Evolutionary conservation across 2,329 filamentous ascomycete genomes (phyloP).

Genomic region (Microdochium paspali): DNA sequence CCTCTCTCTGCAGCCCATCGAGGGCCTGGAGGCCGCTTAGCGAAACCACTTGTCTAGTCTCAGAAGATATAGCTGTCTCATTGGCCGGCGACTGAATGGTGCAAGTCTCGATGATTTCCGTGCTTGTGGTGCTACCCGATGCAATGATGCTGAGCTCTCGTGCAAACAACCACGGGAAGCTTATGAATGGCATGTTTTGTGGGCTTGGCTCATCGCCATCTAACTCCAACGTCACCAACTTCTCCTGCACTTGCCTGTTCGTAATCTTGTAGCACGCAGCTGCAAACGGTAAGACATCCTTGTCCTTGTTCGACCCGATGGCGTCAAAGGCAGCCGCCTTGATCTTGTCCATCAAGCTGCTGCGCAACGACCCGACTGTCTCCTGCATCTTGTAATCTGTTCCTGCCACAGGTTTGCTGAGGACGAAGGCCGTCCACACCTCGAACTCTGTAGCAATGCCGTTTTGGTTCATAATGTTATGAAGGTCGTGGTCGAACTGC

Average conservation of each 20-base stretch:
- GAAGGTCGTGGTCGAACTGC: constrained; percentile 68
- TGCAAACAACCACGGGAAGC: constrained; percentile 87
- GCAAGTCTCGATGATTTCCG: not conserved
- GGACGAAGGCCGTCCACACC: constrained; percentile 77
- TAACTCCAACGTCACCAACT: constrained; percentile 35
- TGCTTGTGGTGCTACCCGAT: constrained; percentile 21
- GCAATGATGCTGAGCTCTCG: constrained; percentile 63
- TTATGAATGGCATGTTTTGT: constrained; percentile 62
- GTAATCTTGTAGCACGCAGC: constrained; percentile 86
- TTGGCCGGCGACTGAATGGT: not conserved
- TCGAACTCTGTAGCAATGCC: constrained; percentile 85
- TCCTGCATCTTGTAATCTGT: constrained; percentile 84
- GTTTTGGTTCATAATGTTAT: constrained; percentile 75
- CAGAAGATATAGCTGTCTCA: too few relatives aligned
- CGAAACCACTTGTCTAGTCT: too few relatives aligned
- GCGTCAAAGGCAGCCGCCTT: constrained; percentile 55
- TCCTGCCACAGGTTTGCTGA: constrained; percentile 62
- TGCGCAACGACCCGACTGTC: constrained; percentile 62
- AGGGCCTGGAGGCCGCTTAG: too few relatives aligned
- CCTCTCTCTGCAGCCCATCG: too few relatives aligned
- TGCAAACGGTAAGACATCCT: constrained; percentile 60
- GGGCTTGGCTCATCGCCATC: constrained; percentile 23
- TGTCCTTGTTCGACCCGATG: constrained; percentile 49
- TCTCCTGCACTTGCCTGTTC: constrained; percentile 55
- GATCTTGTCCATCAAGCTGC: constrained; percentile 59